Evolutionary conservation across 371 early-diverging fungal genomes (phyloP), one percentile per base, ranked within the genome.

Genomic region (Chytridium lagenaria): DNA sequence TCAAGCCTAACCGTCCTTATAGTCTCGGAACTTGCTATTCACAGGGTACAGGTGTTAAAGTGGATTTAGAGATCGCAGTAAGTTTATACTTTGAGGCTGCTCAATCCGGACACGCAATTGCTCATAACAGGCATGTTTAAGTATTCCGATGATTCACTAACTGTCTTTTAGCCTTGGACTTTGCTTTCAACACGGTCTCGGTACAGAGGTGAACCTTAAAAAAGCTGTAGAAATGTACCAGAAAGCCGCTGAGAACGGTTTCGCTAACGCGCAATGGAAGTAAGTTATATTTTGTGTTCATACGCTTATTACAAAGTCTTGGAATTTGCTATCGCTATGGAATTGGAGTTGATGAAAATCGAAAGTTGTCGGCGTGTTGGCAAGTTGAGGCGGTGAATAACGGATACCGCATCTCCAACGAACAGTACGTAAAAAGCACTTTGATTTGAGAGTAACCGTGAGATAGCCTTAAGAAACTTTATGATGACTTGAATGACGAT

Each of bases 1-100:
- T n/a, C n/a, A n/a, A n/a, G n/a, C n/a, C n/a, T 59, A 55, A 26
- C 59, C 19, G 16, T 39, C n/a, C n/a, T n/a, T 50, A 49, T 40
- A 74, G 75, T 19, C 23, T 70, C n/a, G 75, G 70, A 19, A 65
- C 61, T 57, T 74, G 68, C 49, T 77, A 74, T 55, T 51, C 34
- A 57, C 50, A 74, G n/a, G 77, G 77, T 19, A 49, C 26, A 31
- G 77, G 77, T 15, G 76, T 74, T 39, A 28, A 7, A 30, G 70
- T 65, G 44, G 71, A 74, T 50, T 19, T 33, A 15, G 44, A 50
- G n/a, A 61, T 75, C 39, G 78, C 78, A 1, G 50, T 78, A 23
- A 38, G 55, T n/a, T 78, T 70, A 70, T 78, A 78, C 49, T 12
- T 55, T 1, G 59, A 59, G 36, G 65, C 78, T 15, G 78, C 76